Evolutionary conservation across 1,284 basidiomycete species (phyloP), one percentile per base, ranked within the genome.

Genomic region (Fistulina hepatica): DNA sequence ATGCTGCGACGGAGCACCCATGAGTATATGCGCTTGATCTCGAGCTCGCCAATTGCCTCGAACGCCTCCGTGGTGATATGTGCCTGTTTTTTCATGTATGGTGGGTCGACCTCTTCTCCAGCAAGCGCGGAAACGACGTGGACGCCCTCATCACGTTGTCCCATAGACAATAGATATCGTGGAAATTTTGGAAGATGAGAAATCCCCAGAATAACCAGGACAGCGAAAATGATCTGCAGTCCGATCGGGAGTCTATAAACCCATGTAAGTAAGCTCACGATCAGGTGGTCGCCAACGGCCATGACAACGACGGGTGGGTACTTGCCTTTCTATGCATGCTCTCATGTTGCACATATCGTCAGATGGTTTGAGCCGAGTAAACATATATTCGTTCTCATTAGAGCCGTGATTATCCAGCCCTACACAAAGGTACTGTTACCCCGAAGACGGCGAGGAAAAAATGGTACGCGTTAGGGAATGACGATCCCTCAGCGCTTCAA

Each of bases 241-340:
- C 57, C 62, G 25, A 66, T 57, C 23, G 66, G 67, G 40, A 69
- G 54, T n/a, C n/a, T n/a, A n/a, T n/a, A n/a, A n/a, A n/a, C n/a
- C n/a, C n/a, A n/a, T n/a, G n/a, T n/a, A n/a, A n/a, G n/a, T n/a
- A n/a, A n/a, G n/a, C n/a, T n/a, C n/a, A n/a, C n/a, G n/a, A n/a
- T n/a, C n/a, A n/a, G n/a, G n/a, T n/a, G n/a, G n/a, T n/a, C n/a
- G n/a, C n/a, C n/a, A n/a, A n/a, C n/a, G n/a, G n/a, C n/a, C n/a
- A n/a, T n/a, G n/a, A n/a, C n/a, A n/a, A n/a, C n/a, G n/a, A n/a
- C n/a, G n/a, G n/a, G n/a, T n/a, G n/a, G n/a, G n/a, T n/a, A n/a
- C n/a, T n/a, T n/a, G n/a, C n/a, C n/a, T n/a, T n/a, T n/a, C n/a
- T n/a, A n/a, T n/a, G n/a, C n/a, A n/a, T n/a, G n/a, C n/a, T n/a